Evolutionary conservation across 2,329 filamentous ascomycete species (phyloP).

Genomic region (Monilinia vaccinii-corymbosi): DNA sequence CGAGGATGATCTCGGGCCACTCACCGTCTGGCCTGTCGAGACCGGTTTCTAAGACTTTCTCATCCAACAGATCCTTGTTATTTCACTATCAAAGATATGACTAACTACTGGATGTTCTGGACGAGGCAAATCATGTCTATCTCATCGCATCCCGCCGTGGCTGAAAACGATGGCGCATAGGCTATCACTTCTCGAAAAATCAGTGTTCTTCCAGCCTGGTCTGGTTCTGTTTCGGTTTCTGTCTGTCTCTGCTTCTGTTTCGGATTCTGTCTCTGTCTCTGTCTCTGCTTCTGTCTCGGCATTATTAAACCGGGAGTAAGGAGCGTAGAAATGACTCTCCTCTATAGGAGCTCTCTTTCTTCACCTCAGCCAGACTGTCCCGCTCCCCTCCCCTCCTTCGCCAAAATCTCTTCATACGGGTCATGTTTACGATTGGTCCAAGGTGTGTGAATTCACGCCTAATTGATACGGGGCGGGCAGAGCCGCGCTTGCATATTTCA

Average conservation of each 20-base stretch:
- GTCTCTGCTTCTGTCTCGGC: too few relatives aligned
- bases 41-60: not conserved
- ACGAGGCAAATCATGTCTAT: too few relatives aligned
- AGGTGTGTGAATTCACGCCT: not conserved
- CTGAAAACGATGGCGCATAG: not conserved
- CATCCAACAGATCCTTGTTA: not conserved
- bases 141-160: not conserved
- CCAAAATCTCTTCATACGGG: not conserved
- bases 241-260: too few relatives aligned
- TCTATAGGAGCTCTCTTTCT: too few relatives aligned
- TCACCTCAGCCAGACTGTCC: too few relatives aligned
- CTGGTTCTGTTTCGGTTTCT: not conserved
- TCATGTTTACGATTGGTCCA: not conserved
- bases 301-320: constrained; percentile 4
- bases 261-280: too few relatives aligned
- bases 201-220: not conserved
- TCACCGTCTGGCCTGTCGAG: constrained; percentile 2
- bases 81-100: not conserved
- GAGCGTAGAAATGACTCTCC: constrained; percentile 4
- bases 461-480: constrained; percentile 13
- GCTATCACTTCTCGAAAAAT: not conserved
- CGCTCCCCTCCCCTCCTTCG: not conserved
- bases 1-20: not conserved
- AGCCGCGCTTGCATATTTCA: constrained; percentile 12
- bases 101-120: not conserved